Conservation (phyloP, 208 protist genomes). For the Herpetomonas tarakana region DNA sequence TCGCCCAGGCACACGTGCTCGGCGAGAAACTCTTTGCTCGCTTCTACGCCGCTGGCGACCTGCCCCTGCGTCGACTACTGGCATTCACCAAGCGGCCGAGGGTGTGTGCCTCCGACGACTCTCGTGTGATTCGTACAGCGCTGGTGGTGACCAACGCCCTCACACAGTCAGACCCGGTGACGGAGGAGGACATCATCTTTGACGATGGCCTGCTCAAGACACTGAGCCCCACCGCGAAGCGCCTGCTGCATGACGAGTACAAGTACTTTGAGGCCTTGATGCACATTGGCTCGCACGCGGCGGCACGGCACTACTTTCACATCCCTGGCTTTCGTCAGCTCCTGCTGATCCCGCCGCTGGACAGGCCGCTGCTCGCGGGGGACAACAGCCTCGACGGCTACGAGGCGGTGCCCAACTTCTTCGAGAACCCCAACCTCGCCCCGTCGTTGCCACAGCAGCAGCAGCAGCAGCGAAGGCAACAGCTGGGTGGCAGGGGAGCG, state of each 20-base stretch:
- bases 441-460: slow-evolving; percentile 7
- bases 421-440: slow-evolving; percentile 9
- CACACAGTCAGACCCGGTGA: slow-evolving; percentile 31
- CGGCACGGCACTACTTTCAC: slow-evolving; percentile 49
- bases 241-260: slow-evolving; percentile 48
- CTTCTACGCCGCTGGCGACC: slow-evolving; percentile 52
- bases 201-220: slow-evolving; percentile 44
- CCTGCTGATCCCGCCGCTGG: slow-evolving; percentile 30
- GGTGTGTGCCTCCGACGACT: slow-evolving; percentile 35
- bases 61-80: slow-evolving; percentile 32
- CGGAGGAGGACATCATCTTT: slow-evolving; percentile 24
- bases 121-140: slow-evolving; percentile 40
- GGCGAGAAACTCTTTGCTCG: slow-evolving; percentile 51
- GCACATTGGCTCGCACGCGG: slow-evolving; percentile 34
- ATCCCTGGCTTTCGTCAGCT: slow-evolving; percentile 50
- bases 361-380: slow-evolving; percentile 1
- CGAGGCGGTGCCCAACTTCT: slow-evolving; percentile 8
- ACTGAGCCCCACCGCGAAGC: slow-evolving; percentile 25
- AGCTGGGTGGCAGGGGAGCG: slow-evolving; percentile 21
- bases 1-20: slow-evolving; percentile 39
- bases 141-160: slow-evolving; percentile 46
- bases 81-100: slow-evolving; percentile 33
- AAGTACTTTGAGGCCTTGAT: slow-evolving; percentile 42
- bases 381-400: neutral
- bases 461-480: slow-evolving; percentile 20